A percentile compares a stretch with the other conserved stretches of the same genome.
Evolutionary conservation across 78 protist species (phyloP).

Genomic region (Blattamonas nauphoetae): DNA sequence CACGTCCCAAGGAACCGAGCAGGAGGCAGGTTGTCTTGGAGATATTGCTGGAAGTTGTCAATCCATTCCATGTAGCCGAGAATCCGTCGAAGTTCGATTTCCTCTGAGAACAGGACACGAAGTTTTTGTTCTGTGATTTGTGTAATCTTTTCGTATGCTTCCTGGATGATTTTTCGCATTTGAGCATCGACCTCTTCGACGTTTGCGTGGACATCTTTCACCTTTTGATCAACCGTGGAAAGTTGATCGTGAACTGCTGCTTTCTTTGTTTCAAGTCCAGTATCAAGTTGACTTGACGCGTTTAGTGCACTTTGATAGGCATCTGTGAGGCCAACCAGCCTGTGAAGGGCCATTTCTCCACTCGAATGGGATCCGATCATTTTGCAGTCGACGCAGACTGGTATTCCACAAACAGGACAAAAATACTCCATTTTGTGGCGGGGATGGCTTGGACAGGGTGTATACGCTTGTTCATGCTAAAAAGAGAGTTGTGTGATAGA

Average conservation of each 20-base stretch:
- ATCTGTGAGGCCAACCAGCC: conserved; percentile 22
- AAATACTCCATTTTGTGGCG: conserved; percentile 16
- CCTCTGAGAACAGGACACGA: conserved; percentile 21
- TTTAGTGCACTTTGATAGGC: not conserved
- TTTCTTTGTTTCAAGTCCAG: conserved; percentile 9
- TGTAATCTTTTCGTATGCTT: not conserved
- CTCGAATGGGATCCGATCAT: conserved; percentile 40
- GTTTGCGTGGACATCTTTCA: conserved; percentile 25
- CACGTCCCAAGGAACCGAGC: not conserved
- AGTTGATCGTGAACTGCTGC: not conserved
- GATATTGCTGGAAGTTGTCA: conserved; percentile 26
- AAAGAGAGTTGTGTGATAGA: not conserved
- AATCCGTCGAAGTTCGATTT: conserved; percentile 29
- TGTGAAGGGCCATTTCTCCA: conserved; percentile 31
- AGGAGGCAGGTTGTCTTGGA: not conserved
- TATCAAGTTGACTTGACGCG: not conserved
- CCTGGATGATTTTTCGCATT: conserved; percentile 19
- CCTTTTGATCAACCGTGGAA: not conserved
- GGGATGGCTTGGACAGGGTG: conserved; percentile 33
- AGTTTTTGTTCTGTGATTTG: conserved; percentile 7
- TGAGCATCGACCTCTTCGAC: conserved; percentile 12
- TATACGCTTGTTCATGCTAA: not conserved
- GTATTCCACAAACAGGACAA: conserved; percentile 16
- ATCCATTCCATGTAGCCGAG: conserved; percentile 33
- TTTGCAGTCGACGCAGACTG: conserved; percentile 48